Base-by-base conservation (phyloP, 257 asterid genomes). In the Catharanthus roseus region DNA sequence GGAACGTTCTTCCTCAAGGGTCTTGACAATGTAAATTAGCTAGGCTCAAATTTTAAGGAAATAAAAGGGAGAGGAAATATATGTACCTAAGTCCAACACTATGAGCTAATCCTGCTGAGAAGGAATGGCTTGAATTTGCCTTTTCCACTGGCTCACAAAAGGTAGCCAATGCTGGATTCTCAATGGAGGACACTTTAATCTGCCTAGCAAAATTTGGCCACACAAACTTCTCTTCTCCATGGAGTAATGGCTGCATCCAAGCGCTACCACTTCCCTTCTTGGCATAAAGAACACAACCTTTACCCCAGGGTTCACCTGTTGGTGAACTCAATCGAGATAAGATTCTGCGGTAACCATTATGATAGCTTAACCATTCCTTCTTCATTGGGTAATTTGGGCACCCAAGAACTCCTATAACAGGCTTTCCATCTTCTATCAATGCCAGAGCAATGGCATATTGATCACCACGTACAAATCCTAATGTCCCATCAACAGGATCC, bases 131-230 rank as follows among this genome's bases (percentile, higher is more conserved):
- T 9, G 97, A 85, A 73, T 91, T 87, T 53, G 93, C 89, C 70
- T 85, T 91, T 86, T 89, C 95, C 29, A 91, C 95, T 3, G 97
- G 97, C 77, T 89, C 96, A 77, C 96, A 91, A 51, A 91, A 82
- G 19, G 97, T 91, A 42, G 96, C 97, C 82, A 91, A 65, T 36
- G 85, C 84, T 5, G 97, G 96, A 69, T 89, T 77, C 53, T 88
- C 88, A 4, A 91, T 82, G 31, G 89, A 77, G 51, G 97, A 91
- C 18, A 89, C 95, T 38, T 81, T 77, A 63, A 91, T 86, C 75
- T 72, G 78, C 69, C 80, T 81, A 2, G 90, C 92, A 31, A 81
- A 77, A 77, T 91, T 87, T 9, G 96, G 93, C 97, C 96, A 89
- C 54, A 80, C 82, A 78, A 81, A 81, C 65, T 77, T 72, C 71